These are phyloP conservation scores for Globisporangium yorkense DNA, from an alignment of 352 stramenopile species.

Conservation along the genomic window DNA sequence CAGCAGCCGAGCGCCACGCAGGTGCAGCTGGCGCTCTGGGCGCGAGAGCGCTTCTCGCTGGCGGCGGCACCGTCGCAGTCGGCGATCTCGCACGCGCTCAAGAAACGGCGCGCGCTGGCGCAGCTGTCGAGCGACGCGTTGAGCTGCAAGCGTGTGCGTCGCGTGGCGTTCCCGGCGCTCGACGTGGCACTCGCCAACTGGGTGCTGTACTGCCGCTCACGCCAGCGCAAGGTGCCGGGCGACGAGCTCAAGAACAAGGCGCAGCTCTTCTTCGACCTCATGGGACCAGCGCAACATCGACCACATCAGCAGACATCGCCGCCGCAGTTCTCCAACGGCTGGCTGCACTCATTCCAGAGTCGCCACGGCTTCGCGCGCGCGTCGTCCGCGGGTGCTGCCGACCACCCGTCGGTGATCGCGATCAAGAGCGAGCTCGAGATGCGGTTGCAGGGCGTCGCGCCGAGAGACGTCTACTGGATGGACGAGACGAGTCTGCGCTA, in stretches of 20 bases:
- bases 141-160: slow-evolving; percentile 70
- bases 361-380: slow-evolving; percentile 59
- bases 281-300: slow-evolving; percentile 11
- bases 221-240: slow-evolving; percentile 50
- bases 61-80: slow-evolving; percentile 65
- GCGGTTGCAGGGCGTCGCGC: slow-evolving; percentile 35
- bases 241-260: slow-evolving; percentile 76
- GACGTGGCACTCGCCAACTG: slow-evolving; percentile 77
- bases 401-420: slow-evolving; percentile 37
- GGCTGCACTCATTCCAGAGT: slow-evolving; percentile 80
- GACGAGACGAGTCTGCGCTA: slow-evolving; percentile 64
- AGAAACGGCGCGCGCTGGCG: slow-evolving; percentile 61
- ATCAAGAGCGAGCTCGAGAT: slow-evolving; percentile 36
- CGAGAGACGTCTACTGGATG: slow-evolving; percentile 69
- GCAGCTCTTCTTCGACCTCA: slow-evolving; percentile 55
- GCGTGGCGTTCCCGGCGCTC: slow-evolving; percentile 71
- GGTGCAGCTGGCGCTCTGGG: slow-evolving; percentile 67
- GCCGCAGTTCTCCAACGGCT: slow-evolving; percentile 84
- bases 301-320: slow-evolving; percentile 18
- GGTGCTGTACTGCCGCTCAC: slow-evolving; percentile 68
- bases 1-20: slow-evolving; percentile 72
- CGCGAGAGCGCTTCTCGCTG: slow-evolving; percentile 60
- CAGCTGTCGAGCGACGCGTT: slow-evolving; percentile 71
- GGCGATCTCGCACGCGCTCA: slow-evolving; percentile 80
- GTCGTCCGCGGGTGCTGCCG: slow-evolving; percentile 8